Percentiles rank a stretch among this genome's conserved stretches.
Evolutionary conservation across 179 eudicot species (phyloP).

Genomic region (Corrigiola litoralis): DNA sequence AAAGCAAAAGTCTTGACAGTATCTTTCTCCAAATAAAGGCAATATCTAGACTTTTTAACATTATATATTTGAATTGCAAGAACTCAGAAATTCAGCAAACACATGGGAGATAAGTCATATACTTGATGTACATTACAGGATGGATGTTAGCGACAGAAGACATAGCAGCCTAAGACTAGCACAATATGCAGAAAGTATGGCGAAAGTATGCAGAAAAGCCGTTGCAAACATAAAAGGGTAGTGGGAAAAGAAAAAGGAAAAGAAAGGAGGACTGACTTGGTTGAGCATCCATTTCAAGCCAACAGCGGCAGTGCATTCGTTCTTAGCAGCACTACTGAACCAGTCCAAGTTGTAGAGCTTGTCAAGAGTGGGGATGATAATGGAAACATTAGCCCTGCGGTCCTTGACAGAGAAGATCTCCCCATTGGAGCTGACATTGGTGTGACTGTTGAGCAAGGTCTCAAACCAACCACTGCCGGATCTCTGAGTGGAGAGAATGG

Average conservation of each 20-base stretch:
- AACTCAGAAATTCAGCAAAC: too few species aligned
- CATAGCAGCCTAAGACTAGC: too few species aligned
- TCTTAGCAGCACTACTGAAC: conserved; percentile 83
- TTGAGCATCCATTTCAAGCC: conserved; percentile 99
- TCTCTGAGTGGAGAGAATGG: conserved; percentile 78
- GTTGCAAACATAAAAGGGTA: not conserved
- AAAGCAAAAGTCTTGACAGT: too few species aligned
- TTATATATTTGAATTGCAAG: too few species aligned
- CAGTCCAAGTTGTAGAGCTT: conserved; percentile 74
- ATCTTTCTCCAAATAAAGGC: too few species aligned
- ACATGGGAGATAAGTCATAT: too few species aligned
- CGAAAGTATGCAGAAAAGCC: not conserved
- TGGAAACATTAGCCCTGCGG: conserved; percentile 57
- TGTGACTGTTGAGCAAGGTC: conserved; percentile 76
- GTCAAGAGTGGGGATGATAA: conserved; percentile 57
- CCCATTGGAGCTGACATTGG: conserved; percentile 78
- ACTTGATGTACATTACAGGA: too few species aligned
- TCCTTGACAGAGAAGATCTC: conserved; percentile 72
- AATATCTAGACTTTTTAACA: too few species aligned
- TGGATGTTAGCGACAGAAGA: too few species aligned
- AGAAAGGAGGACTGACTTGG: conserved; percentile 46
- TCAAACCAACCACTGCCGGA: conserved; percentile 97
- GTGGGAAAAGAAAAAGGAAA: not conserved
- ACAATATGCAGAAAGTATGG: not conserved
- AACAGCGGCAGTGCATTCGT: conserved; percentile 83